Conservation (phyloP, 2,329 filamentous ascomycete genomes). For the Penicillium sclerotiorum region DNA sequence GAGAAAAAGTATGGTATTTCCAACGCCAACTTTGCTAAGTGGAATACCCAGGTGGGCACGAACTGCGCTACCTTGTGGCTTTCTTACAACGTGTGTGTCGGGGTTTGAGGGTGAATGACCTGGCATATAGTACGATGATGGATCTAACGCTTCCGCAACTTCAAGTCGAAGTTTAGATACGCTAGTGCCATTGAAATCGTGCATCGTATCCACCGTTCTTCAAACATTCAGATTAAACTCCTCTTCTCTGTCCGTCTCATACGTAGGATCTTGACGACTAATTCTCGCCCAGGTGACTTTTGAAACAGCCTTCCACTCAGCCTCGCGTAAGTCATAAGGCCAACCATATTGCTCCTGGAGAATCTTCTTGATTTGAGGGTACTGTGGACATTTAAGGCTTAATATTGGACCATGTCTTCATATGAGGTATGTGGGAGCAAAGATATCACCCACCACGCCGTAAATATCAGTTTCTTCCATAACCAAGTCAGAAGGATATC, state of each 20-base stretch:
- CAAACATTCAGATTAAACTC: not conserved
- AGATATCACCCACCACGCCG: not conserved
- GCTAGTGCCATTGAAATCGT: no score
- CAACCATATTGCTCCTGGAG: constrained; percentile 1
- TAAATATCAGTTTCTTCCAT: not conserved
- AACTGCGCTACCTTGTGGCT: not conserved
- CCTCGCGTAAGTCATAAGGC: constrained; percentile 1
- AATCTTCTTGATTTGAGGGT: constrained; percentile 1
- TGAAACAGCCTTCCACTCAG: not conserved
- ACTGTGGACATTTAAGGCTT: not conserved
- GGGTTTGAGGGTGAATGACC: no score
- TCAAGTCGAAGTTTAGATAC: no score
- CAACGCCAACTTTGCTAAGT: not conserved
- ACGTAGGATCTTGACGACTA: not conserved
- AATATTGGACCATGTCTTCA: not conserved
- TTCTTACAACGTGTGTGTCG: not conserved
- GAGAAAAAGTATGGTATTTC: not conserved
- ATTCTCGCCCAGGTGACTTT: constrained; percentile 2
- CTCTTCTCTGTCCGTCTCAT: constrained; percentile 1
- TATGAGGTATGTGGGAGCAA: not conserved
- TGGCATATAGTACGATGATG: no score
- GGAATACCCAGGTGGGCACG: not conserved
- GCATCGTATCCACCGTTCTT: not conserved
- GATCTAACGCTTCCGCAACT: no score
- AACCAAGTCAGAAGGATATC: constrained; percentile 1